These are phyloP conservation scores for Elongisporangium senticosum DNA, from an alignment of 352 stramenopile genomes.

Conservation along the genomic window DNA sequence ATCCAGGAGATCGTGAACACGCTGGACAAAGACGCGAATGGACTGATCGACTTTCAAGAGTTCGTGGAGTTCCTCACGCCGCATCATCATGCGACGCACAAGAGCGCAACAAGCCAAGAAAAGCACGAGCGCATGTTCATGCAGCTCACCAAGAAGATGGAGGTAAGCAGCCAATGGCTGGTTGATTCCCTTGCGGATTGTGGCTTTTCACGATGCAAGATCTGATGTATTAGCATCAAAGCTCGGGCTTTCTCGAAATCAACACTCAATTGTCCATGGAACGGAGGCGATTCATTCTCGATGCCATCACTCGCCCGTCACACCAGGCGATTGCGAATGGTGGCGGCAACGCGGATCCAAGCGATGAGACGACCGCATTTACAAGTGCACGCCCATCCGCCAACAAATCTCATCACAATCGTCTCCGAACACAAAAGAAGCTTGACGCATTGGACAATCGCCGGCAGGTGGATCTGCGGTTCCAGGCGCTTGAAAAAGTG, in stretches of 20 bases:
- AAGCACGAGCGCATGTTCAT: slow-evolving; percentile 71
- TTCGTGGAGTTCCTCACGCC: slow-evolving; percentile 75
- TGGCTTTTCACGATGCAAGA: background rate
- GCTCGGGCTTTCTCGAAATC: slow-evolving; percentile 61
- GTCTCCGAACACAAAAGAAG: slow-evolving; percentile 25
- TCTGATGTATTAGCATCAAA: slow-evolving; percentile 44
- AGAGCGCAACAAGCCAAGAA: slow-evolving; percentile 28
- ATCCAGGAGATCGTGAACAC: slow-evolving; percentile 52
- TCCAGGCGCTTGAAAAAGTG: slow-evolving; percentile 54
- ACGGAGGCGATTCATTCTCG: slow-evolving; percentile 59
- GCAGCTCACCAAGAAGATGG: slow-evolving; percentile 76
- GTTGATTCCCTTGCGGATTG: background rate
- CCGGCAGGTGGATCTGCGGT: slow-evolving; percentile 51
- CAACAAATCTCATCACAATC: slow-evolving; percentile 15
- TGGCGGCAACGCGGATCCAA: slow-evolving; percentile 39
- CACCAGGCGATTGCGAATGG: slow-evolving; percentile 52
- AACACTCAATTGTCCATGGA: slow-evolving; percentile 80
- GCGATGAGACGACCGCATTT: slow-evolving; percentile 10
- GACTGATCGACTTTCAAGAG: slow-evolving; percentile 73
- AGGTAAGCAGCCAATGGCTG: slow-evolving; percentile 20
- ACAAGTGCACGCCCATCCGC: slow-evolving; percentile 1
- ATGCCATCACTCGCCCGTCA: slow-evolving; percentile 56
- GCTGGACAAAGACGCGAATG: slow-evolving; percentile 68
- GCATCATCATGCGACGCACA: slow-evolving; percentile 22
- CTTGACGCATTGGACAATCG: slow-evolving; percentile 41